A percentile compares a stretch with the other conserved stretches of the same genome.
Evolutionary conservation across 148 eudicot species (phyloP).

Genomic region (Spergularia bocconei): DNA sequence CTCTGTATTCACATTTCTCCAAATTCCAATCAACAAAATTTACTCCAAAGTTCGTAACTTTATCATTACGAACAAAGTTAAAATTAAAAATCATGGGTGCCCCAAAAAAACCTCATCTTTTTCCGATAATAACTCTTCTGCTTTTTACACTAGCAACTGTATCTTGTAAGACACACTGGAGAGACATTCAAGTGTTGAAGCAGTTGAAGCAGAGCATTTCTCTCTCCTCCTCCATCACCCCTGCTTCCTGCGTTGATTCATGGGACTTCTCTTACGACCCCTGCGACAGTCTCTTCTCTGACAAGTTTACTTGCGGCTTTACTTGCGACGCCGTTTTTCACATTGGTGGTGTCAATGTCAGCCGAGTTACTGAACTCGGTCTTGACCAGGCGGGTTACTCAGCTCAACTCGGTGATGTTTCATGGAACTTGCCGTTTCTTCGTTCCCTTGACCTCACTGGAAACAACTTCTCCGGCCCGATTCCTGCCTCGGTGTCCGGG

Average conservation of each 20-base stretch:
- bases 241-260: constrained; percentile 60
- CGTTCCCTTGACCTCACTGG: constrained; percentile 28
- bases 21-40: not conserved
- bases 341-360: not conserved
- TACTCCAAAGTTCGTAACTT: not conserved
- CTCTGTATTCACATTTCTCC: not conserved
- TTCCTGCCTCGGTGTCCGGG: constrained; percentile 58
- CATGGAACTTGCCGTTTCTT: constrained; percentile 27
- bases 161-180: constrained; percentile 45
- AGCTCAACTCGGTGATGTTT: constrained; percentile 5
- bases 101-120: not conserved
- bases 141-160: not conserved
- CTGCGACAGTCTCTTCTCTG: constrained; percentile 53
- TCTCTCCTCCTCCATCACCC: constrained; percentile 48
- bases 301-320: constrained; percentile 74
- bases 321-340: constrained; percentile 40
- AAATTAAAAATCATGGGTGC: too few relatives aligned
- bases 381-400: constrained; percentile 36
- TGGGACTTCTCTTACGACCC: constrained; percentile 91
- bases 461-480: constrained; percentile 55
- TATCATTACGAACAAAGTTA: not conserved
- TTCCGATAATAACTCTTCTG: not conserved
- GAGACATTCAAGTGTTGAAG: constrained; percentile 49
- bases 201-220: constrained; percentile 42
- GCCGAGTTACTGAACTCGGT: constrained; percentile 30